Evolutionary conservation across 306 rosid species (phyloP), one percentile per base, ranked within the genome.

Genomic region (Prunus salicina): DNA sequence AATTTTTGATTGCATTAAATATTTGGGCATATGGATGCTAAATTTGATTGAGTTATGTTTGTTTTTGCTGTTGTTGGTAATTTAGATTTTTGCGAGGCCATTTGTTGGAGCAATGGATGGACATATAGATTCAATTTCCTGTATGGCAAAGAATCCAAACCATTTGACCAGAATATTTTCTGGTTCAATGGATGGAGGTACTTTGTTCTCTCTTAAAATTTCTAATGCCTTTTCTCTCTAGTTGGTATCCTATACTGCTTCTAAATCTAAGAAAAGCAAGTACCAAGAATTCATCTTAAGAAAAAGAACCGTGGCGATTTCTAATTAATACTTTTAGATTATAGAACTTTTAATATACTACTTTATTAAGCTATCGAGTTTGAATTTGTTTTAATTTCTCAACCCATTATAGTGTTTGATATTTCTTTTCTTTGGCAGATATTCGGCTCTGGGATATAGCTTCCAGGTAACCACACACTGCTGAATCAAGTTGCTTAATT

Each of bases 141-240:
- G 91, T 81, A 92, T 92, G 99, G 84, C 93, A 0, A 95, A 90
- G 88, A 89, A 95, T 73, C 92, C 90, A 6, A 89, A 82, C 87
- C 96, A 90, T 81, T 86, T 95, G 97, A 89, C 79, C 81, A 87
- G 89, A 67, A 74, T 95, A 58, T 95, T 95, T 78, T 91, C 99
- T 2, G 97, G 97, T 70, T 89, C 99, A 16, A 87, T 90, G 96
- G 99, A 95, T 88, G 99, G 99, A 87, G 97, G 99, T 95, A 88
- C 73, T 79, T 82, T 24, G 28, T 25, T 3, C 67, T 75, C 57
- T 77, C 68, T 56, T 43, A 5, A 13, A 32, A 6, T 51, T 67
- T 16, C 3, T 15, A 43, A 53, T 41, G 22, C 11, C 12, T 55
- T 63, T 63, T 1, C 16, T 24, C 64, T 15, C 6, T 49, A 3